Conservation (phyloP, 2,329 filamentous ascomycete species). For the Ophiocordyceps camponoti-rufipedis region DNA sequence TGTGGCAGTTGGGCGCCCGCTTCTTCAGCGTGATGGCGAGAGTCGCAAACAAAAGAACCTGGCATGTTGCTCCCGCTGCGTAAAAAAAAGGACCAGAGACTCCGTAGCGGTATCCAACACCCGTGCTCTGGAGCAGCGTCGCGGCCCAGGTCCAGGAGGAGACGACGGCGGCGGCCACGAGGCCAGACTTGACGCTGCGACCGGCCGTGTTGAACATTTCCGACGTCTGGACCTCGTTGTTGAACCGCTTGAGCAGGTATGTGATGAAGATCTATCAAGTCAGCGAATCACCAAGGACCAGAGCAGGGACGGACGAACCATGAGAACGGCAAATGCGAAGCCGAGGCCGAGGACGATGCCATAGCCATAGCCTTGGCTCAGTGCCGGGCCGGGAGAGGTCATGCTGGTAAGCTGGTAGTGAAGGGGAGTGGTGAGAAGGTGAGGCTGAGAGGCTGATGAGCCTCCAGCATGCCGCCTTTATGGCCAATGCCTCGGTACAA, state of each 20-base stretch:
- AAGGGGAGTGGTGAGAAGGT: too few relatives aligned
- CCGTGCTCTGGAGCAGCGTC: slow-evolving; percentile 59
- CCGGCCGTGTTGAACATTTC: slow-evolving; percentile 89
- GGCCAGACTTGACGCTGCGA: slow-evolving; percentile 71
- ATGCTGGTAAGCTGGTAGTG: slow-evolving; percentile 1
- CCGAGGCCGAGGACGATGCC: slow-evolving; percentile 61
- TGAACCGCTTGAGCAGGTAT: slow-evolving; percentile 44
- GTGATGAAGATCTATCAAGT: slow-evolving; percentile 41
- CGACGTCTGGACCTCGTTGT: slow-evolving; percentile 61
- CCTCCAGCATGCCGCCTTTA: neutral
- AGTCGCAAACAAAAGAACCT: slow-evolving; percentile 79
- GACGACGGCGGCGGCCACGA: slow-evolving; percentile 79
- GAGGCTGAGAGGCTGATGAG: neutral
- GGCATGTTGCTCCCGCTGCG: slow-evolving; percentile 56
- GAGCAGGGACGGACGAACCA: slow-evolving; percentile 20
- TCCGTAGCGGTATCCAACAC: slow-evolving; percentile 69
- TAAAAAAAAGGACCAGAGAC: slow-evolving; percentile 44
- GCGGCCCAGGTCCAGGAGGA: slow-evolving; percentile 90
- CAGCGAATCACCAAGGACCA: neutral
- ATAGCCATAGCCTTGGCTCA: slow-evolving; percentile 52
- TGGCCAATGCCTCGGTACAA: too few relatives aligned
- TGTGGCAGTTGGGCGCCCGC: slow-evolving; percentile 72
- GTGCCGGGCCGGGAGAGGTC: slow-evolving; percentile 13
- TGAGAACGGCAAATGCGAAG: slow-evolving; percentile 54
- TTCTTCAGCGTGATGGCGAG: slow-evolving; percentile 81